Conservation (phyloP, 768 basidiomycete genomes). For the Cantharellus anzutake region DNA sequence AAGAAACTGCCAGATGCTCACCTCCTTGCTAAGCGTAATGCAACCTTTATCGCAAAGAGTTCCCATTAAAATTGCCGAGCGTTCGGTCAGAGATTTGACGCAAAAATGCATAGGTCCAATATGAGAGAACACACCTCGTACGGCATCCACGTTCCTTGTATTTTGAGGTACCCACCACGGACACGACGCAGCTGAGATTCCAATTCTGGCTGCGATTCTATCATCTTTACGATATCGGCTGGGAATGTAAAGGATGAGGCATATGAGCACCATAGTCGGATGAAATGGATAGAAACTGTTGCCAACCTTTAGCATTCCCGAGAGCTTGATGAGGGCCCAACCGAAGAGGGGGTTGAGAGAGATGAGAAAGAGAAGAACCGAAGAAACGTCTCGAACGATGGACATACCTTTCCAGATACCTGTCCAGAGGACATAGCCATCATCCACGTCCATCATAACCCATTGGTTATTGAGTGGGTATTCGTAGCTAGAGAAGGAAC, state of each 20-base stretch:
- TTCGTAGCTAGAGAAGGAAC: slow-evolving; percentile 44
- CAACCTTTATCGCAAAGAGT: slow-evolving; percentile 31
- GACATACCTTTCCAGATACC: slow-evolving; percentile 77
- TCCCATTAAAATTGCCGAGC: neutral
- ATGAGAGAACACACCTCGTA: slow-evolving; percentile 24
- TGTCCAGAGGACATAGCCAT: slow-evolving; percentile 83
- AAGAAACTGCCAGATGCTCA: slow-evolving; percentile 13
- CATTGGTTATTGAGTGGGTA: slow-evolving; percentile 79
- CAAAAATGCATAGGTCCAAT: neutral
- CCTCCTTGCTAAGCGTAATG: slow-evolving; percentile 62
- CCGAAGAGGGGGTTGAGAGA: neutral
- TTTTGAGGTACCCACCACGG: slow-evolving; percentile 60
- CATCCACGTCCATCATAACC: slow-evolving; percentile 94
- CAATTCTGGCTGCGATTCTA: slow-evolving; percentile 79
- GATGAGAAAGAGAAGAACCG: no score
- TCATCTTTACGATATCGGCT: slow-evolving; percentile 89
- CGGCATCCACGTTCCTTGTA: slow-evolving; percentile 90
- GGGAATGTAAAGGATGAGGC: slow-evolving; percentile 3
- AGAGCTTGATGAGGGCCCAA: slow-evolving; percentile 3
- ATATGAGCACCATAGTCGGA: neutral
- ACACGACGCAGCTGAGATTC: slow-evolving; percentile 67
- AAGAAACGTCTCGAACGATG: neutral
- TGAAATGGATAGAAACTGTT: neutral
- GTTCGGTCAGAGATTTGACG: neutral
- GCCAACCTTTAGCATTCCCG: slow-evolving; percentile 9